Evolutionary conservation across 2,329 filamentous ascomycete genomes (phyloP).

Genomic region (Ceratocystis ficicola): DNA sequence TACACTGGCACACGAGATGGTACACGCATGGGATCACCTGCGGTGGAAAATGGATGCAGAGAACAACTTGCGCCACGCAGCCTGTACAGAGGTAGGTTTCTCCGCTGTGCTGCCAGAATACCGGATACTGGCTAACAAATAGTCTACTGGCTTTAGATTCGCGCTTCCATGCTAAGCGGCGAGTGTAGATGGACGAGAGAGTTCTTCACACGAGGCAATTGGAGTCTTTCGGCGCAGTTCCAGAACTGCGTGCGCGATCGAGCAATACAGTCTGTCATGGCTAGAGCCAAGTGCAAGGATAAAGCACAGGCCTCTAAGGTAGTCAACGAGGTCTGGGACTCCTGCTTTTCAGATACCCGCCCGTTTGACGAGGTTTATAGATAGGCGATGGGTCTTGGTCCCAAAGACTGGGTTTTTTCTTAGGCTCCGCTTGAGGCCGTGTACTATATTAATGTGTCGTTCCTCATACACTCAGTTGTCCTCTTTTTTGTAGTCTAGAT

Average conservation of each 20-base stretch:
- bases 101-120: neutral
- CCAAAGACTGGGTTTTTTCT: neutral
- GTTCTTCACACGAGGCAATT: conserved; percentile 73
- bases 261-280: conserved; percentile 67
- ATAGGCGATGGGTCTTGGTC: conserved; percentile 29
- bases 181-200: conserved; percentile 87
- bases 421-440: neutral
- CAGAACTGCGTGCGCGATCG: conserved; percentile 80
- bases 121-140: conserved; percentile 21
- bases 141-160: conserved; percentile 47
- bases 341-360: conserved; percentile 84
- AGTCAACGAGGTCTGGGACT: conserved; percentile 97
- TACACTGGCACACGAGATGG: conserved; percentile 92
- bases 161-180: conserved; percentile 81
- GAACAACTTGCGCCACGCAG: conserved; percentile 71
- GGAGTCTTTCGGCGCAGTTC: conserved; percentile 81
- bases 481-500: conserved; percentile 8
- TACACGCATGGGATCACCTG: conserved; percentile 89
- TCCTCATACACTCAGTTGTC: neutral
- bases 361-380: conserved; percentile 96
- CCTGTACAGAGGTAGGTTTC: conserved; percentile 69
- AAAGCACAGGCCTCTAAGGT: conserved; percentile 75
- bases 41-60: conserved; percentile 80
- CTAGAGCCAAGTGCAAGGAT: conserved; percentile 68
- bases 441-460: neutral